Evolutionary conservation across 75 land plant genomes (phyloP), one percentile per base, ranked within the genome.

Genomic region (Larix kaempferi): DNA sequence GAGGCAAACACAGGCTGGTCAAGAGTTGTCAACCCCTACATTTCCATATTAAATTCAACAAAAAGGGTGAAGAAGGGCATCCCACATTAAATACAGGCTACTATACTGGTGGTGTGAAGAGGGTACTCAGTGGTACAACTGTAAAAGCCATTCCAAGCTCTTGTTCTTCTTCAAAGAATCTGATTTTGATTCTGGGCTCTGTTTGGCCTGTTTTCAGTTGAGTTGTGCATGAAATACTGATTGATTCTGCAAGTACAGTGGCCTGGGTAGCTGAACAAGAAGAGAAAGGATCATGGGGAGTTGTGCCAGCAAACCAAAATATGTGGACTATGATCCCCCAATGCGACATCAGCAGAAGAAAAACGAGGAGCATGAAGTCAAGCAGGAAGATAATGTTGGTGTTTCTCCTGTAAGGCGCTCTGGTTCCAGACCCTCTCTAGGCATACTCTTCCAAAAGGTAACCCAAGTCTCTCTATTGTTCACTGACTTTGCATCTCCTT

Each of bases 381-480:
- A 69, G 49, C 69, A 29, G 73, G 73, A 69, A 21, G 49, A 12
- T 69, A 54, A 69, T 39, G 73, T 11, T 49, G 12, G 12, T 49
- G 11, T 10, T 49, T 49, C 3, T 69, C 12, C 39, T 2, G n/a
- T 3, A n/a, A 69, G n/a, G 11, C 73, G 41, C 39, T 69, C 73
- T 69, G 23, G 23, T 69, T 69, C 73, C n/a, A 69, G 35, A 41
- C 73, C 49, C 41, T 17, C 73, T 37, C 73, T 69, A n/a, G n/a
- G 73, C 54, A 17, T 39, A 8, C 73, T 69, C 44, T 69, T 69
- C 26, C 21, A 69, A 69, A 22, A 41, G 73, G 73, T 69, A 69
- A 69, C 25, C 11, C 21, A 35, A 39, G 41, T 41, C 54, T 49
- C 54, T 49, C 54, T 49, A 11, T 1, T 35, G 39, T 37, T 12